Base-by-base conservation (phyloP, 768 basidiomycete genomes). In the Pulveroboletus sp. region DNA sequence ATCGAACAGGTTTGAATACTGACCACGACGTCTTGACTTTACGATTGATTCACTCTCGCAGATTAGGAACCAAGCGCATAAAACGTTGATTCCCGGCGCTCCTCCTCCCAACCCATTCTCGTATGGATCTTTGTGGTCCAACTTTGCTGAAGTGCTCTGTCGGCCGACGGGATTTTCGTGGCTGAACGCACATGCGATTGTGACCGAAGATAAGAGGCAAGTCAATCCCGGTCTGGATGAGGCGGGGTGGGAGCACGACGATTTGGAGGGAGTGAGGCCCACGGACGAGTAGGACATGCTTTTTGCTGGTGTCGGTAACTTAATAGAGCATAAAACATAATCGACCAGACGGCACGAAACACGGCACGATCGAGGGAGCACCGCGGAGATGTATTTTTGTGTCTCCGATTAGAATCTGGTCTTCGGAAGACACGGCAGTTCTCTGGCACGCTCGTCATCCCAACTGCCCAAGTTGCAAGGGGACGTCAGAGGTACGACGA, bases 1-100 rank as follows among this genome's bases (percentile, higher is more conserved):
- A 93, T 97, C 54, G 94, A 97, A 72, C 91, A 93, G 79, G 87
- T 88, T 66, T 68, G 81, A 63, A 46, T 49, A 41, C 47, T 47
- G 56, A 61, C 57, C 37, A 17, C 39, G 49, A 33, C 37, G 41
- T 48, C 27, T 50, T 39, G 40, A 49, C 41, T 26, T 27, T 14
- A 39, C 39, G 37, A 40, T 39, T 57, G 42, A 57, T 47, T 44
- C 38, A 39, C 46, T 46, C 42, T 15, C 8, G 51, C 62, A 92
- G 86, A 92, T 95, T 57, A 83, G 93, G 51, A 89, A 86, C 56
- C 83, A 87, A 68, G 89, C 89, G 15, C 87, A 91, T 65, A 84
- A 82, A 56, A 74, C 77, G 27, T 70, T 93, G 41, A 73, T 79
- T 27, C 76, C 82, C 21, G 83, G 80, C 4, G 73, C 80, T 2